Evolutionary conservation across 192 early-diverging fungal genomes (phyloP).

Genomic region (Coemansia sp.): DNA sequence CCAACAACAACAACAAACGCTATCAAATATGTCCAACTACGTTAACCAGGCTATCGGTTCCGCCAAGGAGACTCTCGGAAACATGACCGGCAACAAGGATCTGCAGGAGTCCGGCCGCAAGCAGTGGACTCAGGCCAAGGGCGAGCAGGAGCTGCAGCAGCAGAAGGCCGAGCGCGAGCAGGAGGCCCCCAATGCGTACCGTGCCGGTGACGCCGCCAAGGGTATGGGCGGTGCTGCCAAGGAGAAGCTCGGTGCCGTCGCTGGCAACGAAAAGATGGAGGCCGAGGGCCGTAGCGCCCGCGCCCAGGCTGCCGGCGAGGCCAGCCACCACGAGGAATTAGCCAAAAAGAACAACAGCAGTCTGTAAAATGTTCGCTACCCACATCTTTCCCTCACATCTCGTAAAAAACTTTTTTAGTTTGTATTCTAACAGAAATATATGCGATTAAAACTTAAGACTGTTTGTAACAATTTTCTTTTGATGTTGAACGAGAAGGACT

Average conservation of each 20-base stretch:
- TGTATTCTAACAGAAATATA: no score
- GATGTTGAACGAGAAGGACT: no score
- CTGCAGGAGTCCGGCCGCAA: slow-evolving; percentile 9
- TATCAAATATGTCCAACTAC: slow-evolving; percentile 12
- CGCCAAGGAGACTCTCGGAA: slow-evolving; percentile 21
- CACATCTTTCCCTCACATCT: no score
- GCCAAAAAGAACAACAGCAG: not conserved
- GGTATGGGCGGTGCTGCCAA: slow-evolving; percentile 13
- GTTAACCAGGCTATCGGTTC: slow-evolving; percentile 20
- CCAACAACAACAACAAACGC: not conserved
- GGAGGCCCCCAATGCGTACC: not conserved
- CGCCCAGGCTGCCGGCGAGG: slow-evolving; percentile 14
- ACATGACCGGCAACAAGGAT: slow-evolving; percentile 12
- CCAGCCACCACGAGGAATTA: slow-evolving; percentile 4
- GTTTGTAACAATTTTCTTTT: no score
- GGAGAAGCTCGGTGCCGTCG: slow-evolving; percentile 20
- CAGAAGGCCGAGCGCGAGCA: slow-evolving; percentile 4
- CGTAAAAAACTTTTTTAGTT: no score
- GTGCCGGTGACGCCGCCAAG: slow-evolving; percentile 12
- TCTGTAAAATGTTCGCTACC: no score
- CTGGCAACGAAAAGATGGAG: slow-evolving; percentile 15
- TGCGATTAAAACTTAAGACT: no score
- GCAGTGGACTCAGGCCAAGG: slow-evolving; percentile 16
- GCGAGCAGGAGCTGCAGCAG: slow-evolving; percentile 18
- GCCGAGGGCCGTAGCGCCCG: slow-evolving; percentile 14